Evolutionary conservation across 805 yeast genomes (phyloP), one percentile per base, ranked within the genome.

Genomic region (Tetrapisispora namnaoensis): DNA sequence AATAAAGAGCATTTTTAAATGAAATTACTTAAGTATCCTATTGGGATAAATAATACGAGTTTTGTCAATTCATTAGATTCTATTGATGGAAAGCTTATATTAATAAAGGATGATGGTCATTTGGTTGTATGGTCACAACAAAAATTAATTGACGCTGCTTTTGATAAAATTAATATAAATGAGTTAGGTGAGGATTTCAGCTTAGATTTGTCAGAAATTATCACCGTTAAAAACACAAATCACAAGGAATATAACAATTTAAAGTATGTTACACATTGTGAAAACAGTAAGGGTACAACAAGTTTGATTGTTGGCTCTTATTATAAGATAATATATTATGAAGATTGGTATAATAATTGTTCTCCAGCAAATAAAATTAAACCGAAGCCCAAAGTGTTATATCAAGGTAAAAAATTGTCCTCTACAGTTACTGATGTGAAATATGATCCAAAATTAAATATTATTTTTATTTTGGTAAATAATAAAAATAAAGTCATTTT

Each of bases 11-110:
- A n/a, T n/a, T n/a, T n/a, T n/a, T n/a, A 21, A n/a, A 65, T 65
- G 69, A 63, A 62, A 47, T 51, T 58, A 44, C 53, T 57, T 47
- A 64, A 55, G 46, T 62, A 55, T 37, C 66, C 65, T 18, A 47
- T 55, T 30, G 56, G 49, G 20, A 49, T 55, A 49, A 52, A 58
- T 56, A 35, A 42, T 17, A 52, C 60, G 67, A 51, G 64, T 51
- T 45, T 50, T 22, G 44, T 58, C 3, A 57, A 51, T 42, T 64
- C 53, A 60, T 66, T 59, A 45, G 51, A 47, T 1, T 40, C 53
- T 11, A 50, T 55, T 20, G 56, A 49, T 17, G 42, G 47, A 13
- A 38, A 48, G 17, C 46, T 62, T 17, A 21, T 62, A 13, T 30
- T 64, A 34, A 51, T 56, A 2, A 56, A 55, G n/a, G 53, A 53